Evolutionary conservation across 208 protist species (phyloP).

Genomic region (Dictyostelium gargantuum): DNA sequence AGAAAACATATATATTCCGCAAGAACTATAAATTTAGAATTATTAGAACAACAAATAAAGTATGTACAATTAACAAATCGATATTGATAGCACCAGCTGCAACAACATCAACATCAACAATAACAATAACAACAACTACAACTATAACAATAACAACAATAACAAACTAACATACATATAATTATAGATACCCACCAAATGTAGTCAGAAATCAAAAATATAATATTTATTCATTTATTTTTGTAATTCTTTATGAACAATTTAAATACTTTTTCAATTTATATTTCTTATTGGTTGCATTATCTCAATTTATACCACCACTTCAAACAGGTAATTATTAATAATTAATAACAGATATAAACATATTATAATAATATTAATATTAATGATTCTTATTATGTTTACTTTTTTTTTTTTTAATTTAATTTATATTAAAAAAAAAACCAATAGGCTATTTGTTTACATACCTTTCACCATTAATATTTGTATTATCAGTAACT

Average conservation of each 20-base stretch:
- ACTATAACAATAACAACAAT: too few species aligned
- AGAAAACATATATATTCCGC: constrained; percentile 55
- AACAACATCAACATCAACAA: too few species aligned
- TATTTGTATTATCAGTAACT: constrained; percentile 91
- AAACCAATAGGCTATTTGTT: constrained; percentile 90
- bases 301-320: constrained; percentile 85
- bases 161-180: too few species aligned
- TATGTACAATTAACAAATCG: too few species aligned
- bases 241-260: constrained; percentile 87
- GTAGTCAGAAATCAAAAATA: constrained; percentile 87
- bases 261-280: constrained; percentile 89
- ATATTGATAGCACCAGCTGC: too few species aligned
- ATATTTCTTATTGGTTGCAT: constrained; percentile 84
- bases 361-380: not conserved
- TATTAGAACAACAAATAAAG: constrained; percentile 25
- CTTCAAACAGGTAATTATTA: constrained; percentile 83
- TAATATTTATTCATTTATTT: constrained; percentile 83
- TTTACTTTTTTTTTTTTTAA: not conserved
- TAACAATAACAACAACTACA: too few species aligned
- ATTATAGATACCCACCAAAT: constrained; percentile 79
- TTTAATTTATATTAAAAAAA: too few species aligned
- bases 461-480: constrained; percentile 95
- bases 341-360: too few species aligned
- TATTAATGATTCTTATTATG: not conserved
- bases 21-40: constrained; percentile 34